Evolutionary conservation across 192 early-diverging fungal genomes (phyloP), one percentile per base, ranked within the genome.

Genomic region (Mortierella antarctica): DNA sequence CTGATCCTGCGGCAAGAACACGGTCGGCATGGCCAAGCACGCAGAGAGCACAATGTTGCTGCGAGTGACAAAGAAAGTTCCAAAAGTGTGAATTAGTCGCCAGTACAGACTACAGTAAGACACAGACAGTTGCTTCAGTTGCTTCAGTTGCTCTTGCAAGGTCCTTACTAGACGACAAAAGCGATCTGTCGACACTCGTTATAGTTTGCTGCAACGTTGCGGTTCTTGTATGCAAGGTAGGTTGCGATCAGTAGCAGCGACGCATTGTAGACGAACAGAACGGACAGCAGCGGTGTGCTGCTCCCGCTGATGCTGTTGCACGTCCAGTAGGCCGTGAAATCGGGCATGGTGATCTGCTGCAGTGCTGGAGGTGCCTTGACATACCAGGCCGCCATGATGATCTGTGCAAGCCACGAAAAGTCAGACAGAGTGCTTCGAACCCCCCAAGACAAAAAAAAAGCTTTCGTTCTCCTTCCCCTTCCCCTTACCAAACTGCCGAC

Each of bases 181-280:
- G 82, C 86, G 49, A 87, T 87, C 50, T 87, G 86, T 18, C 81
- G 69, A 51, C 86, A 87, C 62, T 87, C 86, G 50, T 83, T 87
- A 57, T 87, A 87, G 15, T 85, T 85, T 48, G 75, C 71, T 14
- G 83, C 83, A 0, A 83, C 86, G 8, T 84, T 60, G n/a, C 86
- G 62, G 49, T 84, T 87, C 65, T 82, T 88, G 71, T 88, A 88
- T 14, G 83, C 87, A 42, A 88, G 72, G 50, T 78, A 83, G 4
- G 85, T 84, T 13, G 87, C 87, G 48, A 85, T 63, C 0, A 81
- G 21, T 14, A 88, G 62, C 20, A 88, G 58, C 5, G 61, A 46
- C 0, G 60, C 74, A 44, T 66, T 65, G 68, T 85, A 88, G 18
- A 77, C 70, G 6, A 72, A 57, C 8, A 78, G 49, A 11, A 87